Conservation (phyloP, 2,329 filamentous ascomycete species). For the Didymella sp. region DNA sequence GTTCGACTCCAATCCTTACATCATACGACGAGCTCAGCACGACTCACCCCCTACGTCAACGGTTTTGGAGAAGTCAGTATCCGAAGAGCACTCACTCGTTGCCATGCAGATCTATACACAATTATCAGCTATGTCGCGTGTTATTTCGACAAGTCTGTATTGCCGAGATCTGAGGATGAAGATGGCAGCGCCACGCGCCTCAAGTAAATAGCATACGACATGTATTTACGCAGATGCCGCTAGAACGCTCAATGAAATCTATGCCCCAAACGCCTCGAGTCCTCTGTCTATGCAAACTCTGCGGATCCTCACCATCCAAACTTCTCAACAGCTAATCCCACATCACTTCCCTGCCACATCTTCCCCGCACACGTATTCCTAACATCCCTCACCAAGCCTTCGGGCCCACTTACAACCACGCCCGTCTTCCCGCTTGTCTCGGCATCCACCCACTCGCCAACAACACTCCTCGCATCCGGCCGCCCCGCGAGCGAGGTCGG, state of each 20-base stretch:
- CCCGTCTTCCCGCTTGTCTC: slow-evolving; percentile 51
- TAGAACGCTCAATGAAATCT: slow-evolving; percentile 7
- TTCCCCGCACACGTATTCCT: slow-evolving; percentile 64
- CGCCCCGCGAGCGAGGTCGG: slow-evolving; percentile 62
- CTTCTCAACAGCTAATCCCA: slow-evolving; percentile 68
- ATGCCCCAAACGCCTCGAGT: not conserved
- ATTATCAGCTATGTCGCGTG: not conserved
- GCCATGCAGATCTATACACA: not conserved
- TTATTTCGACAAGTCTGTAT: not conserved
- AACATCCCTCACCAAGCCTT: slow-evolving; percentile 66
- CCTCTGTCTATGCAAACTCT: not conserved
- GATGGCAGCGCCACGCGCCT: not conserved
- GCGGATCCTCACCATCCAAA: slow-evolving; percentile 63
- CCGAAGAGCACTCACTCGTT: not conserved
- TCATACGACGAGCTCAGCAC: not conserved
- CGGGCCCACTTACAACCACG: slow-evolving; percentile 68
- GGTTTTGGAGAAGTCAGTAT: not conserved
- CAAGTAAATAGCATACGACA: not conserved
- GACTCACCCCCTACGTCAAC: not conserved
- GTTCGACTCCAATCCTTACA: not conserved
- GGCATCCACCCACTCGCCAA: slow-evolving; percentile 50
- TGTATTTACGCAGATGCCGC: slow-evolving; percentile 1
- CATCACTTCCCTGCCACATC: slow-evolving; percentile 56
- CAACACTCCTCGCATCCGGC: slow-evolving; percentile 58
- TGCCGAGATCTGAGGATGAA: not conserved